Evolutionary conservation across 2,329 filamentous ascomycete genomes (phyloP), one percentile per base, ranked within the genome.

Genomic region (Hypoxylon sp.): DNA sequence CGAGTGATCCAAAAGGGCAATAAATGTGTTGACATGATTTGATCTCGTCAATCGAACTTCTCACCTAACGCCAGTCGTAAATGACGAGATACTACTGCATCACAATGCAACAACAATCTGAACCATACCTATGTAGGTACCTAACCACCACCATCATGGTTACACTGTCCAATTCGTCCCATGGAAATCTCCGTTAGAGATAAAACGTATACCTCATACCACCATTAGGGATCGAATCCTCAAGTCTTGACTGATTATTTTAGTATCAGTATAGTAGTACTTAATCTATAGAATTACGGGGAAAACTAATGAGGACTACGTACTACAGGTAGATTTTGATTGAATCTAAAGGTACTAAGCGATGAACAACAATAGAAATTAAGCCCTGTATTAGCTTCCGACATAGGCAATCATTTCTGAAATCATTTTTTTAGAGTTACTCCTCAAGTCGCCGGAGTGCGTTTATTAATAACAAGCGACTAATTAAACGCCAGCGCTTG

Each of bases 401-500:
- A 57, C 11, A 35, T 52, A 24, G 58, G 24, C 42, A 29, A 14
- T 50, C 11, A 26, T n/a, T 19, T 42, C 42, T 39, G 48, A 26
- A 31, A 48, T 22, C 13, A 9, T 17, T 17, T 46, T 52, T 52
- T 51, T 70, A 66, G 35, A 37, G 24, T 14, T 53, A 71, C 69
- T 60, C 66, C 66, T 26, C 5, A 26, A 1, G n/a, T 31, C 44
- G 5, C 13, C 31, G 54, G 66, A 24, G 66, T 68, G 50, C 14
- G 10, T 57, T 14, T 71, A 66, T 54, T 51, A 57, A 52, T 55
- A 62, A 35, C n/a, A 62, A 60, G 66, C 66, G 66, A 69, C 47
- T 63, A 63, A 68, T 72, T 71, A 73, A 66, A 73, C 71, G 73
- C 73, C 68, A 59, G 73, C 71, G 72, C 71, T 73, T 72, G 66